These are phyloP conservation scores for Aspergillus spinulosporus DNA, from an alignment of 2,329 filamentous ascomycete genomes.

Conservation along the genomic window DNA sequence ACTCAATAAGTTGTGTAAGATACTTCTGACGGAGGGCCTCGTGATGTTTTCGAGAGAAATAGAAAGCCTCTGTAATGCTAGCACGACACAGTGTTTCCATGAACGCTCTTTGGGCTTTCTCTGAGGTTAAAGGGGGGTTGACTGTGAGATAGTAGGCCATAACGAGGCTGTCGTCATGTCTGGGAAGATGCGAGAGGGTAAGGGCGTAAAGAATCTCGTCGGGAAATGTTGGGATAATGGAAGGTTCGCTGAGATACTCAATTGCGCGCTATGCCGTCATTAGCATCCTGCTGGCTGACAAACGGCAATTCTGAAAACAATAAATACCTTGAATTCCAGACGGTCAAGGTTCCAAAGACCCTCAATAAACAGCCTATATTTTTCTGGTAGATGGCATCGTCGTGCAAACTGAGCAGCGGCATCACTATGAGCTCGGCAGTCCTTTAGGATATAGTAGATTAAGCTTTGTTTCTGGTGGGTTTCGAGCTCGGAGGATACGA, in stretches of 20 bases:
- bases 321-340: conserved; percentile 62
- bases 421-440: conserved; percentile 60
- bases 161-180: conserved; percentile 63
- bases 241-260: conserved; percentile 75
- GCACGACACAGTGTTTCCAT: conserved; percentile 68
- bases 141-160: conserved; percentile 78
- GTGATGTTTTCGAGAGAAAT: conserved; percentile 67
- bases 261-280: conserved; percentile 58
- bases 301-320: background rate
- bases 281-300: conserved; percentile 8
- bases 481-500: conserved; percentile 64
- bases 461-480: conserved; percentile 79
- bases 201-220: conserved; percentile 76
- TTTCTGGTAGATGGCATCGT: conserved; percentile 66
- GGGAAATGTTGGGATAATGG: conserved; percentile 75
- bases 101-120: conserved; percentile 63
- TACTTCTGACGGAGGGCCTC: conserved; percentile 62
- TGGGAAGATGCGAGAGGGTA: conserved; percentile 58
- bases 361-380: conserved; percentile 77
- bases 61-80: conserved; percentile 70
- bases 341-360: conserved; percentile 80
- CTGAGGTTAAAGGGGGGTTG: conserved; percentile 68
- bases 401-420: conserved; percentile 61
- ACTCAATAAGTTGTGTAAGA: conserved; percentile 65
- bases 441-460: conserved; percentile 79